Conservation (phyloP, 768 basidiomycete genomes). For the Boletus fagicola region DNA sequence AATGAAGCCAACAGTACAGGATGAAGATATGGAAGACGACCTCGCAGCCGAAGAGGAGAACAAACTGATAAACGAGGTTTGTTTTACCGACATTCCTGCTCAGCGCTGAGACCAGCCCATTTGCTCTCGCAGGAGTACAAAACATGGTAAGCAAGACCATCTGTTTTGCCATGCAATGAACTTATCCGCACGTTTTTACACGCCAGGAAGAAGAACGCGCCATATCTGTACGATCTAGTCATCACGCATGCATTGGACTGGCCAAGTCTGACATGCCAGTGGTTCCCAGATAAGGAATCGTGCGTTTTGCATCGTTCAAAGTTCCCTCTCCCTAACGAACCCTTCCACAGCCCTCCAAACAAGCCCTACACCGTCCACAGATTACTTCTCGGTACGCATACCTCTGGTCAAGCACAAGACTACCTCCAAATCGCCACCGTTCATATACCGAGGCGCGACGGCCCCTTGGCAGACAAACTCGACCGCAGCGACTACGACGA, state of each 20-base stretch:
- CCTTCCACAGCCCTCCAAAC: conserved; percentile 64
- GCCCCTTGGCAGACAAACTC: conserved; percentile 69
- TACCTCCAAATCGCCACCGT: conserved; percentile 95
- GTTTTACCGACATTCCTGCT: conserved; percentile 18
- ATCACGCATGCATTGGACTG: conserved; percentile 98
- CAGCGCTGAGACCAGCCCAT: conserved; percentile 4
- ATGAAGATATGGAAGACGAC: conserved; percentile 77
- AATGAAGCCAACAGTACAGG: conserved; percentile 48
- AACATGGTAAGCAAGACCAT: conserved; percentile 57
- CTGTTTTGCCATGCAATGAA: not conserved
- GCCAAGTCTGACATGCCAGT: conserved; percentile 97
- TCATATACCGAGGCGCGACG: conserved; percentile 83
- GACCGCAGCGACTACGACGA: conserved; percentile 84
- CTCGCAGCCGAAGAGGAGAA: conserved; percentile 83
- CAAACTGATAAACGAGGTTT: conserved; percentile 83
- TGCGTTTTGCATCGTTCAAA: conserved; percentile 39
- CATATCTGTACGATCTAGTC: conserved; percentile 96
- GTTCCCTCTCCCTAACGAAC: not conserved
- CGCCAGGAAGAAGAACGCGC: conserved; percentile 91
- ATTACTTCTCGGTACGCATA: conserved; percentile 95
- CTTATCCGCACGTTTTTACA: not conserved
- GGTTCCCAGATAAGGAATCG: conserved; percentile 98
- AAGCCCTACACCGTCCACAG: conserved; percentile 96
- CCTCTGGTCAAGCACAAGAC: conserved; percentile 91
- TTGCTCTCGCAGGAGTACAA: conserved; percentile 67